Evolutionary conservation across 805 yeast species (phyloP), one percentile per base, ranked within the genome.

Genomic region (Sungouiozyma intestinalis): DNA sequence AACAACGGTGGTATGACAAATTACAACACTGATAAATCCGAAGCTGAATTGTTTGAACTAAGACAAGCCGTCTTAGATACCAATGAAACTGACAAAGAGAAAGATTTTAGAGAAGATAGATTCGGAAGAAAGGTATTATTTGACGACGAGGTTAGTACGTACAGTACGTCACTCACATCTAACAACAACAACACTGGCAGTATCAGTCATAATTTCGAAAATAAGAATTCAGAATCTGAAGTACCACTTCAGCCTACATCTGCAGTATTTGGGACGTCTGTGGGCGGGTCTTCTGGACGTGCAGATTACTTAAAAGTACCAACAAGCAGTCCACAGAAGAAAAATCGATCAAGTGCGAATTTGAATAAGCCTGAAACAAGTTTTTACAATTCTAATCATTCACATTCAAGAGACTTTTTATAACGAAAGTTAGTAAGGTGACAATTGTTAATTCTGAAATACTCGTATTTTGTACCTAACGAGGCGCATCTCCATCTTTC

Each of bases 31-130:
- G 46, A 48, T 31, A 54, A 57, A 36, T 50, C 57, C 31, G 63
- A 57, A 33, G 53, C 55, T 13, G 66, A 61, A 41, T 43, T 62
- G 37, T 58, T 60, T 33, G 65, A 62, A 39, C 48, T 62, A 45
- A 57, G 65, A 39, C 61, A 58, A 46, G 60, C 63, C n/a, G 66
- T 53, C 0, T 57, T 62, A 60, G 56, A 53, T 39, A 61, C 65
- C 1, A 61, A 60, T 45, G 64, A 61, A 44, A 56, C 60, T 4
- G 59, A 56, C 17, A 49, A 55, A 36, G 62, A 60, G 41, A 54
- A 49, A 44, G 39, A 44, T 29, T 34, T 43, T 11, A 49, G 62
- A 29, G 50, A 56, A 17, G 53, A 52, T 31, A 45, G 50, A 13
- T 53, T 51, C 33, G 52, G 49, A 17, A 48, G 38, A 27, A 34